These are phyloP conservation scores for Trichoderma harzianum DNA, from an alignment of 2,329 filamentous ascomycete species.

Conservation along the genomic window DNA sequence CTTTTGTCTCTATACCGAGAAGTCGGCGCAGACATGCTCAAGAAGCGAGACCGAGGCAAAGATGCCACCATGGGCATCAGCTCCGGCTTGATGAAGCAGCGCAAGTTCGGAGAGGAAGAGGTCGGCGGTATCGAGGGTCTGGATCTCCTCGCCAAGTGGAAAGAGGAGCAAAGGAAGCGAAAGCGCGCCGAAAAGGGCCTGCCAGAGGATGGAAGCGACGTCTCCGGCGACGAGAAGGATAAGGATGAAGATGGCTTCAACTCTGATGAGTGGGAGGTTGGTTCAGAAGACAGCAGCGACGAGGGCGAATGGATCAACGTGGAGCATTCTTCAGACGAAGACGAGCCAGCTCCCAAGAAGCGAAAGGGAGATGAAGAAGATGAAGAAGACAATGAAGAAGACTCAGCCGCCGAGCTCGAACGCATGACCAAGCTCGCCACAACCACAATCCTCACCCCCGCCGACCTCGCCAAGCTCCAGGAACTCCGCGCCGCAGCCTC, in stretches of 20 bases:
- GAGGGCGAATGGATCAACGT: conserved; percentile 95
- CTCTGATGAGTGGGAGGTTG: conserved; percentile 60
- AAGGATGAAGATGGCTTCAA: conserved; percentile 52
- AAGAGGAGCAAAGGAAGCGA: conserved; percentile 78
- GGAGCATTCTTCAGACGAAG: conserved; percentile 71
- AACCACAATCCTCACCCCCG: conserved; percentile 88
- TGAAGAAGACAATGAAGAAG: conserved; percentile 36
- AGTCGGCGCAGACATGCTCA: conserved; percentile 82
- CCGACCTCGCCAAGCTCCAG: conserved; percentile 89
- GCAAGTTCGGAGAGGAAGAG: conserved; percentile 78
- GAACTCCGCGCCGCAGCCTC: conserved; percentile 76
- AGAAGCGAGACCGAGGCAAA: conserved; percentile 88
- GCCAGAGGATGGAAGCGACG: conserved; percentile 59
- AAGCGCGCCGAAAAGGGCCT: conserved; percentile 68
- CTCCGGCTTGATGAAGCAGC: conserved; percentile 69
- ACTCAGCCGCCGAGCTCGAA: conserved; percentile 44
- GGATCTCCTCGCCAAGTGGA: conserved; percentile 88
- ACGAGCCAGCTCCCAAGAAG: conserved; percentile 60
- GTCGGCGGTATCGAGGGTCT: conserved; percentile 84
- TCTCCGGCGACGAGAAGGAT: conserved; percentile 55
- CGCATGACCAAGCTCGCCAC: conserved; percentile 76
- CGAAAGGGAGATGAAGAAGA: conserved; percentile 32
- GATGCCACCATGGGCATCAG: conserved; percentile 80
- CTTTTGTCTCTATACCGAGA: conserved; percentile 87
- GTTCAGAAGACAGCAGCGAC: conserved; percentile 59